phyloP scores from a whole-genome alignment of 2,329 filamentous ascomycete species.

The Colletotrichum kahawae region DNA sequence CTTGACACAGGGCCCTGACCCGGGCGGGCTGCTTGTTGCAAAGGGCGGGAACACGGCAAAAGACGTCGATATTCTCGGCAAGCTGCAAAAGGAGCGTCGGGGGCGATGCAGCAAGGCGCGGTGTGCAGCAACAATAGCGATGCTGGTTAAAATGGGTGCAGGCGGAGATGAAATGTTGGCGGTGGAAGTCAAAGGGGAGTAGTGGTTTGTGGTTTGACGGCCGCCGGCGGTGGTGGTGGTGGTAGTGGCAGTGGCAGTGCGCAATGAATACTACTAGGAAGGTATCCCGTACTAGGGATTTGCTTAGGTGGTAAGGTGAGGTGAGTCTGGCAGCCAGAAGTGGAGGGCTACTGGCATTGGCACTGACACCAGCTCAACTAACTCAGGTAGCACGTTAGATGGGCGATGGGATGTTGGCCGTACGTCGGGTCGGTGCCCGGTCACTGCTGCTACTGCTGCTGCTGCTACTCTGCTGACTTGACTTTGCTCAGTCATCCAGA shows the following conservation, averaged over 20 bases:
- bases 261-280: neutral
- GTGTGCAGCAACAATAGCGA: conserved; percentile 4
- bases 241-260: neutral
- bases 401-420: neutral
- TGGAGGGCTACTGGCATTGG: neutral
- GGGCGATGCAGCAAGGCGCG: neutral
- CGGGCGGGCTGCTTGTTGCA: neutral
- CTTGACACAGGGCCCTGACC: conserved; percentile 16
- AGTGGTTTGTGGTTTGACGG: neutral
- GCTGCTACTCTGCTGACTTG: neutral
- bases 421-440: neutral
- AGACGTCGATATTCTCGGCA: neutral
- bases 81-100: conserved; percentile 14
- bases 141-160: conserved; percentile 6
- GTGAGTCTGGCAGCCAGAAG: neutral
- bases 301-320: neutral
- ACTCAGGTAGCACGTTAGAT: neutral
- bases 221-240: neutral
- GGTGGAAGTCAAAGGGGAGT: neutral
- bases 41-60: neutral
- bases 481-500: conserved; percentile 1
- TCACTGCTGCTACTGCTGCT: neutral
- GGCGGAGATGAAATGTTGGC: conserved; percentile 5
- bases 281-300: neutral
- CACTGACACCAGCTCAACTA: neutral